Base-by-base conservation (phyloP, 202 grass and related monocot genomes). In the Carex arenaria region DNA sequence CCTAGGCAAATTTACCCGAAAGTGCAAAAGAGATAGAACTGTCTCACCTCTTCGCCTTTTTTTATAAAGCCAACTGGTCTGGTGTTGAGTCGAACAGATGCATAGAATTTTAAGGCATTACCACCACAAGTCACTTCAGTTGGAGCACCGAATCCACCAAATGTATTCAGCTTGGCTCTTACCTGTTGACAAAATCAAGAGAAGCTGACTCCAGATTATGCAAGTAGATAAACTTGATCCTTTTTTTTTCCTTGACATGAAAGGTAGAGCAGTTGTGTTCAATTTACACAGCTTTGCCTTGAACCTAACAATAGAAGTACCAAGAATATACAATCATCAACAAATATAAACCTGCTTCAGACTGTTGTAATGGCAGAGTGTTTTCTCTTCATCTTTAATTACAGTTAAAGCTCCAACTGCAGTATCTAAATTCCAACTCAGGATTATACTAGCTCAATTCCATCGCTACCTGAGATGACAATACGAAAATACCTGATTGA, bases 51-150 rank as follows among this genome's bases (percentile, higher is more conserved):
- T 63, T 90, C 88, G 36, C 85, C 88, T 67, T 90, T 90, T 82
- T 84, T 90, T 18, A 90, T 49, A 43, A 90, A 70, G 31, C 85
- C 88, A 77, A 87, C 72, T 69, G 81, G 26, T 87, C 80, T 90
- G 23, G 84, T 87, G 61, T 87, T 85, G 61, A 90, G 22, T 49
- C 88, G 81, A 30, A 90, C 85, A 56, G 88, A 90, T 77, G 88
- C 81, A 81, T 90, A 90, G 62, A 90, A 90, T 66, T 90, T 90
- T 67, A 90, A 87, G 42, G 84, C 88, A 84, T 89, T 86, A 51
- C 88, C 84, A 13, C 88, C 84, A 60, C 82, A 86, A 13, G 85
- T 90, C 81, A 90, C 88, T 87, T 90, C 88, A 69, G 59, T 81
- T 30, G 88, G 66, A 40, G 67, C 85, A 19, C 88, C 88, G 70